phyloP scores from a whole-genome alignment of 2,329 filamentous ascomycete genomes.

The Hirsutella thompsonii region DNA sequence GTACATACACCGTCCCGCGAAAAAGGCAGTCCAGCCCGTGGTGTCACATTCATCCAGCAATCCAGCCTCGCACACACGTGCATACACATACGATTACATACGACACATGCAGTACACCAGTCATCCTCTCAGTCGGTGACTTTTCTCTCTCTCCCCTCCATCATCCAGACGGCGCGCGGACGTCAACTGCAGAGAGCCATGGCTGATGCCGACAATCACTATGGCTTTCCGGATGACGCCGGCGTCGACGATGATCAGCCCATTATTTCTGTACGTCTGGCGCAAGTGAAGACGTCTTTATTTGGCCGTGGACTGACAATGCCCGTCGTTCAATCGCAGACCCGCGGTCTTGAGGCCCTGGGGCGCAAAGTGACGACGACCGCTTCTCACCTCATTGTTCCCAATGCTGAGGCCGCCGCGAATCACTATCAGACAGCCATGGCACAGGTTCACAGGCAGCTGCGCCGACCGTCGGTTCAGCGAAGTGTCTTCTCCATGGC shows the following conservation, averaged over 20 bases:
- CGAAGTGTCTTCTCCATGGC: conserved; percentile 85
- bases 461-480: conserved; percentile 73
- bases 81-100: too few species aligned
- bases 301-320: conserved; percentile 1
- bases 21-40: too few species aligned
- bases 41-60: too few species aligned
- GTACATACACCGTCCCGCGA: too few species aligned
- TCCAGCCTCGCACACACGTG: too few species aligned
- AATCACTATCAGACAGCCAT: conserved; percentile 77
- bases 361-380: conserved; percentile 90
- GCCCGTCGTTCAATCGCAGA: conserved; percentile 33
- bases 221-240: conserved; percentile 33
- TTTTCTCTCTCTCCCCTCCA: background rate
- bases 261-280: conserved; percentile 24
- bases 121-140: too few species aligned
- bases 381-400: conserved; percentile 76
- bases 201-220: conserved; percentile 29
- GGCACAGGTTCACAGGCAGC: conserved; percentile 77
- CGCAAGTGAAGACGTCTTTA: background rate
- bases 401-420: conserved; percentile 37
- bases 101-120: too few species aligned
- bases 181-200: conserved; percentile 14
- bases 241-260: conserved; percentile 33
- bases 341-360: conserved; percentile 82
- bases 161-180: background rate